Conservation (phyloP, 192 early-diverging fungal genomes). For the Coemansia guatemalensis region DNA sequence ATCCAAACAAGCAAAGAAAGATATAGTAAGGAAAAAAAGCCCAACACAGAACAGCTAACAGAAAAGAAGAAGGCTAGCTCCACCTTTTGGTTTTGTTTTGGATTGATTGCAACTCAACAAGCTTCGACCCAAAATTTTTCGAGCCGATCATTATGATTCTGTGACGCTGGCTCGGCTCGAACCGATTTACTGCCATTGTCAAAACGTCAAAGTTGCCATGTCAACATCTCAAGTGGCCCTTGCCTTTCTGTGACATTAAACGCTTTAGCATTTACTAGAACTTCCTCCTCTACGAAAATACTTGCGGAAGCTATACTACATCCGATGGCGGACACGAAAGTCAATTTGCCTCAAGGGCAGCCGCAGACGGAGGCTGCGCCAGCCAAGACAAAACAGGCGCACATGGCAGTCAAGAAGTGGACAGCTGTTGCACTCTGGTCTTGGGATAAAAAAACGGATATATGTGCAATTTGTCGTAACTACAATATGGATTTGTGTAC, state of each 20-base stretch:
- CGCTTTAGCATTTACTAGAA: not conserved
- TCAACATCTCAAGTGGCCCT: not conserved
- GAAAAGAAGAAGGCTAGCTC: not conserved
- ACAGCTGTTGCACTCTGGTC: conserved; percentile 99
- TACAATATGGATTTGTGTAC: conserved; percentile 99
- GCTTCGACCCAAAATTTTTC: not conserved
- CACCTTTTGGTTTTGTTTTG: not conserved
- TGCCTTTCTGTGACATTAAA: not conserved
- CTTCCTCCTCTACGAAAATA: too few species aligned
- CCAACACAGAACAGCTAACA: not conserved
- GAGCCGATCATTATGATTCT: not conserved
- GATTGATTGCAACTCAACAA: not conserved
- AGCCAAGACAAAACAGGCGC: conserved; percentile 56
- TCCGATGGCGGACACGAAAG: conserved; percentile 28
- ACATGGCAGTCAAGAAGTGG: conserved; percentile 98
- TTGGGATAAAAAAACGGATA: conserved; percentile 98
- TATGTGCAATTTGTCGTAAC: conserved; percentile 98
- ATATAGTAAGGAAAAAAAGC: not conserved
- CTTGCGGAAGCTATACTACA: too few species aligned
- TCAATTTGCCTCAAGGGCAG: conserved; percentile 15
- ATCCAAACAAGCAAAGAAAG: not conserved
- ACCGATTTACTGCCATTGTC: not conserved
- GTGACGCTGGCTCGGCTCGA: not conserved
- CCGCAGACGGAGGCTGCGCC: conserved; percentile 2
- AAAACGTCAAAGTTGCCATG: not conserved